Evolutionary conservation across 768 basidiomycete species (phyloP).

Genomic region (Leccinellum albellum): DNA sequence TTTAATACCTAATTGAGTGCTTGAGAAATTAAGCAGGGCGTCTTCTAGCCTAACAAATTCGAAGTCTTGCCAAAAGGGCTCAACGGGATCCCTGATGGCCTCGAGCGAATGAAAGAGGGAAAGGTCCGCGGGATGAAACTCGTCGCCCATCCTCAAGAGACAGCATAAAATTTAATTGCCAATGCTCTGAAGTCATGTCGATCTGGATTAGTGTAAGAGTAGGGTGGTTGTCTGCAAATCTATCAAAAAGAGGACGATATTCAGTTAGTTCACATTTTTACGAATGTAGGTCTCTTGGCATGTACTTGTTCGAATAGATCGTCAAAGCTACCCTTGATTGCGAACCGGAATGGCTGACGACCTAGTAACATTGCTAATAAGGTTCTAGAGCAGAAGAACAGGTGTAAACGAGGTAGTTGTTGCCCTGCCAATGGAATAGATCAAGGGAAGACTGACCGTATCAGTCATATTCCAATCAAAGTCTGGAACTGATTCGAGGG

Average conservation of each 20-base stretch:
- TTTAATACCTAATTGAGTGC: neutral
- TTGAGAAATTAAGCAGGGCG: neutral
- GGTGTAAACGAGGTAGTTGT: neutral
- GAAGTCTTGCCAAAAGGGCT: constrained; percentile 43
- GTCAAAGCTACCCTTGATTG: neutral
- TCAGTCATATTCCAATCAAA: neutral
- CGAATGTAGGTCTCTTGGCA: neutral
- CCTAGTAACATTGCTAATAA: neutral
- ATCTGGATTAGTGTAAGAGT: constrained; percentile 11
- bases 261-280: neutral
- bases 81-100: constrained; percentile 33
- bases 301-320: constrained; percentile 9
- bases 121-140: constrained; percentile 44
- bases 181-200: neutral
- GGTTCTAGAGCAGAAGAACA: neutral
- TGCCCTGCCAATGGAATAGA: neutral
- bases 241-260: neutral
- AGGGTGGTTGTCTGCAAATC: constrained; percentile 2
- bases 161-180: constrained; percentile 11
- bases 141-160: constrained; percentile 40
- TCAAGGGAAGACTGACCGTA: neutral
- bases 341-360: neutral
- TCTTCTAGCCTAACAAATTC: constrained; percentile 35
- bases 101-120: constrained; percentile 34
- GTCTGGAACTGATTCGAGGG: constrained; percentile 8